Conservation (phyloP, 768 basidiomycete genomes). For the Russula ochroleuca region DNA sequence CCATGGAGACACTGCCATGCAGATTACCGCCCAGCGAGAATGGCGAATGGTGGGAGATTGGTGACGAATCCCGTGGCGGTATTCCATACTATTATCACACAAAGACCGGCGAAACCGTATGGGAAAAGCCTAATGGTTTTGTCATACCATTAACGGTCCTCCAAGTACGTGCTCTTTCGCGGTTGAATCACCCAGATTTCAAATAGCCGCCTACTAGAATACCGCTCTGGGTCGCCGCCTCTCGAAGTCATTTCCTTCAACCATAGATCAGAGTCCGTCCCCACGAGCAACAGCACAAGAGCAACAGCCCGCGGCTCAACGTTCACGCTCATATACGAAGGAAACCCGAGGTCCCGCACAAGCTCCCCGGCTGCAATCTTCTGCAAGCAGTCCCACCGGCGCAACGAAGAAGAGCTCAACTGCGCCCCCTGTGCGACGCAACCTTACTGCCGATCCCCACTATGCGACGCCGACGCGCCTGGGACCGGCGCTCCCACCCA, state of each 20-base stretch:
- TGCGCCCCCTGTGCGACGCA: conserved; percentile 22
- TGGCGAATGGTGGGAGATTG: conserved; percentile 96
- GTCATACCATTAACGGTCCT: conserved; percentile 88
- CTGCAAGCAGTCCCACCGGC: conserved; percentile 3
- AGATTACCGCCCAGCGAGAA: conserved; percentile 79
- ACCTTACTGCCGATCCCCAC: conserved; percentile 19
- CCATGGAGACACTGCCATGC: conserved; percentile 14
- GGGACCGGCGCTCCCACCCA: conserved; percentile 33
- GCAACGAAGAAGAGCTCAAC: conserved; percentile 13
- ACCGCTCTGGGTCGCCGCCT: conserved; percentile 68
- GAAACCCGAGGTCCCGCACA: conserved; percentile 4
- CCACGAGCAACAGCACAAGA: conserved; percentile 5
- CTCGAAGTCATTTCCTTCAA: conserved; percentile 37
- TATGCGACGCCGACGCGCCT: conserved; percentile 28
- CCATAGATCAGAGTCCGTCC: conserved; percentile 29
- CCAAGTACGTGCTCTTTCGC: conserved; percentile 48
- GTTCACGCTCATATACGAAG: conserved; percentile 19
- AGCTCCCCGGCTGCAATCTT: conserved; percentile 14
- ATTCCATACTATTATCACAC: conserved; percentile 94
- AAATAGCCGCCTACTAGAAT: conserved; percentile 43
- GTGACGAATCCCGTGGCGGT: conserved; percentile 77
- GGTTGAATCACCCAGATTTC: conserved; percentile 12
- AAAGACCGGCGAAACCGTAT: conserved; percentile 83
- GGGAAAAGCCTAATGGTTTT: conserved; percentile 86
- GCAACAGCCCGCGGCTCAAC: conserved; percentile 1